Evolutionary conservation across 306 rosid genomes (phyloP).

Genomic region (Chamaecrista fasciculata): DNA sequence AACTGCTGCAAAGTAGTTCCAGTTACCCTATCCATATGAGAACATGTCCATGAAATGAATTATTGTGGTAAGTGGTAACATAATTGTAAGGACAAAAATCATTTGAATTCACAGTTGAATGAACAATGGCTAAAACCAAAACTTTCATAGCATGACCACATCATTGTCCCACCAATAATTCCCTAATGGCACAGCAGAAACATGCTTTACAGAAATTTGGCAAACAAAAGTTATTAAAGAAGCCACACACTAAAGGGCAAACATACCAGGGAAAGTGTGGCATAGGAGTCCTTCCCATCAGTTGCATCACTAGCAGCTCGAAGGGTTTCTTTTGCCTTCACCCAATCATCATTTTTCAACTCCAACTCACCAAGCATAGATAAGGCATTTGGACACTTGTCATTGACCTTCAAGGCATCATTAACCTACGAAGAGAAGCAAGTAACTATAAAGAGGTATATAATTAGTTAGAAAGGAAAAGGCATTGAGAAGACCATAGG

Average conservation of each 20-base stretch:
- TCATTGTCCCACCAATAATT: not conserved
- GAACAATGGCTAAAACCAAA: conserved; percentile 21
- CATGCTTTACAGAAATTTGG: conserved; percentile 12
- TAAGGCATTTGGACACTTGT: conserved; percentile 86
- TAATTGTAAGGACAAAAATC: not conserved
- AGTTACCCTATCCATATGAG: conserved; percentile 76
- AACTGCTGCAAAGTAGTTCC: conserved; percentile 98
- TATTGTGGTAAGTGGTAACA: conserved; percentile 9
- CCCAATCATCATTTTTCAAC: conserved; percentile 98
- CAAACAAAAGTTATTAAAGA: conserved; percentile 27
- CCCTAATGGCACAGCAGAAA: conserved; percentile 1
- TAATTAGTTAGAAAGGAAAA: conserved; percentile 16
- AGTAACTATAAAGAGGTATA: conserved; percentile 5
- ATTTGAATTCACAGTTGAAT: not conserved
- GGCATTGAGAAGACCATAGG: conserved; percentile 20
- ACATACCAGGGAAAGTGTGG: conserved; percentile 85
- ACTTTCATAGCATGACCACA: not conserved
- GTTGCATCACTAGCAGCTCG: conserved; percentile 96
- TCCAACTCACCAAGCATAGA: conserved; percentile 98
- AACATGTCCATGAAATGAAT: conserved; percentile 30
- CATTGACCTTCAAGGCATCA: conserved; percentile 91
- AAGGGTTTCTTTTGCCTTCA: conserved; percentile 95
- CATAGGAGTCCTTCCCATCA: conserved; percentile 91
- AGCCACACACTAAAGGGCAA: conserved; percentile 24
- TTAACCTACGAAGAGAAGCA: conserved; percentile 59